Base-by-base conservation (phyloP, 2,329 filamentous ascomycete species). In the Trichothecium roseum region DNA sequence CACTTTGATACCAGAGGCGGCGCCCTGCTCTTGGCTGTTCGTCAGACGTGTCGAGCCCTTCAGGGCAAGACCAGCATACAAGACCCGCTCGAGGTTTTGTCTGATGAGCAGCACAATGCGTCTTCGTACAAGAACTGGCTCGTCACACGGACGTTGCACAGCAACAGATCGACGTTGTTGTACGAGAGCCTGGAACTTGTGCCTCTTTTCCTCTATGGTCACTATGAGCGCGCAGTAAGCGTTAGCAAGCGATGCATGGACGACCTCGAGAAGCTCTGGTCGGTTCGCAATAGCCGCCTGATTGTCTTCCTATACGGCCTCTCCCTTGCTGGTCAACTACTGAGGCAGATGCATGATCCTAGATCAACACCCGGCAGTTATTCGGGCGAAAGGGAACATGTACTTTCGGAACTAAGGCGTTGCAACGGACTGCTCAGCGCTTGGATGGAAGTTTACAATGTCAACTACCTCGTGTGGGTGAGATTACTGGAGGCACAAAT, bases 401-500 rank as follows among this genome's bases (percentile, higher is more conserved):
- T 74, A 3, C 55, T 81, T 7, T 47, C 60, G 26, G 62, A 72
- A 40, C 60, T 85, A 3, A 60, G 63, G 18, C 57, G 60, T 3
- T 69, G 79, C 39, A 70, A 72, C 38, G 68, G 68, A 41, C 70
- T 70, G 51, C 76, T 86, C 36, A 69, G 76, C 41, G 66, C 74
- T 34, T 84, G 79, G 65, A 68, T 77, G 34, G 52, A 63, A 2
- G 66, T 81, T 18, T 81, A 74, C 13, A 68, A 79, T 34, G 68
- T 83, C 46, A 88, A 88, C 54, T 88, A 86, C 52, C 58, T 77
- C 8, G 60, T 71, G 1, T 87, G 80, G 78, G 74, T 79, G 4
- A 72, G 69, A 38, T 60, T 85, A 12, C 62, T 89, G 1, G 70
- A 76, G 37, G 83, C 81, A 2, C 78, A 85, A 45, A 60, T 84